Evolutionary conservation across 1,284 basidiomycete genomes (phyloP).

Genomic region (Spongiforma sp.): DNA sequence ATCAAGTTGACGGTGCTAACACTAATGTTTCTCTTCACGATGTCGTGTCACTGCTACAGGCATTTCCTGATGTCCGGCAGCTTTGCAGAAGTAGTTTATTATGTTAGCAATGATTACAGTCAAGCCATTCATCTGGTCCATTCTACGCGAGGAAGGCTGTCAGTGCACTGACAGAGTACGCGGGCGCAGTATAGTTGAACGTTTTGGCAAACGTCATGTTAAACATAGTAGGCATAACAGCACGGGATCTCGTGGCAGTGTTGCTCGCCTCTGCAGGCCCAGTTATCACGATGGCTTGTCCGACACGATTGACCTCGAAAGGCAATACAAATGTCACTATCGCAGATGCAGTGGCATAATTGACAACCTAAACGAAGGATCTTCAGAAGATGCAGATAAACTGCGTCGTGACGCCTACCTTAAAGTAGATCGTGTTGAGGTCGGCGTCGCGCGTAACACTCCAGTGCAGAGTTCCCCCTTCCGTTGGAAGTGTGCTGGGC

Average conservation of each 20-base stretch:
- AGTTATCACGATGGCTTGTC: conserved; percentile 51
- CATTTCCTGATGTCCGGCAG: too few relatives aligned
- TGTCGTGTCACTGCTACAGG: too few relatives aligned
- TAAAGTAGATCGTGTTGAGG: conserved; percentile 56
- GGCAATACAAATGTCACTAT: conserved; percentile 58
- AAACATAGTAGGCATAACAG: conserved; percentile 51
- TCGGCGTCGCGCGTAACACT: conserved; percentile 53
- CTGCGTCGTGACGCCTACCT: conserved; percentile 42
- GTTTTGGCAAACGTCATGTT: conserved; percentile 52
- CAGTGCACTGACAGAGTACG: conserved; percentile 62
- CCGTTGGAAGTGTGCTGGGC: conserved; percentile 61
- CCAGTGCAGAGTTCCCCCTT: conserved; percentile 60
- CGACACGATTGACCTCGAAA: conserved; percentile 51
- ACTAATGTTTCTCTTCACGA: too few relatives aligned
- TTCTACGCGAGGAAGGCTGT: conserved; percentile 5
- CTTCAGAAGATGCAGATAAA: neutral
- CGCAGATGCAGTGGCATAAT: conserved; percentile 47
- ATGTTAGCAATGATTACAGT: too few relatives aligned
- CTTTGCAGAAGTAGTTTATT: too few relatives aligned
- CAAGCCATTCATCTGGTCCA: neutral
- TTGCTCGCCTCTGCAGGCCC: conserved; percentile 58
- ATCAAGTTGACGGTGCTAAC: too few relatives aligned
- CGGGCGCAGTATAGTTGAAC: conserved; percentile 61
- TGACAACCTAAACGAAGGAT: conserved; percentile 50
- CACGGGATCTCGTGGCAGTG: conserved; percentile 53